Evolutionary conservation across 192 early-diverging fungal species (phyloP).

Genomic region (Mortierella antarctica): DNA sequence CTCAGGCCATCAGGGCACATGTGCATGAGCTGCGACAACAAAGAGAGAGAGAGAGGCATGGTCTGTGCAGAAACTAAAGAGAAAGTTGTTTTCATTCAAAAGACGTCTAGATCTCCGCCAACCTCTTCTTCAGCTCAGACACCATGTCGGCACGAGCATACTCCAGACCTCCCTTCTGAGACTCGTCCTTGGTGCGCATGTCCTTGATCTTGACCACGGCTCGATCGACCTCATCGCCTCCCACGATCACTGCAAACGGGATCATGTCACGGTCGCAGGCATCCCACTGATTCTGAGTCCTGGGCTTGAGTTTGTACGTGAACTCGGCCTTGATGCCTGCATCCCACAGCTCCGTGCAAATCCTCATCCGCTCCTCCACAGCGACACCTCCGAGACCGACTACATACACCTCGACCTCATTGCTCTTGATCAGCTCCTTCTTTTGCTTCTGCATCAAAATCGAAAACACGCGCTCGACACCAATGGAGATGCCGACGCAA

Average conservation of each 20-base stretch:
- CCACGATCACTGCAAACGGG: conserved; percentile 91
- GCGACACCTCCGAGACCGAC: conserved; percentile 83
- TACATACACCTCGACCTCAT: conserved; percentile 88
- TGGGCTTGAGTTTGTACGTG: conserved; percentile 92
- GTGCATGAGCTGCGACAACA: too few relatives aligned
- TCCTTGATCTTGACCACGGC: conserved; percentile 92
- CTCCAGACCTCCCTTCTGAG: conserved; percentile 65
- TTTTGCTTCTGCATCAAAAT: conserved; percentile 77
- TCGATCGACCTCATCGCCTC: conserved; percentile 79
- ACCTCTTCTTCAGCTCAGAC: conserved; percentile 66
- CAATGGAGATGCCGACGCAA: conserved; percentile 95
- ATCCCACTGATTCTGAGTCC: conserved; percentile 81
- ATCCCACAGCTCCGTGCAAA: conserved; percentile 93
- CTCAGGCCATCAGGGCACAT: too few relatives aligned
- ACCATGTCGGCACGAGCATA: conserved; percentile 71
- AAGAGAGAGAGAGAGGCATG: too few relatives aligned
- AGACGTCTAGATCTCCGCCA: conserved; percentile 32
- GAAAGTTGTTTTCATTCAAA: neutral
- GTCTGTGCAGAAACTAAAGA: neutral
- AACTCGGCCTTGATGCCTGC: conserved; percentile 90
- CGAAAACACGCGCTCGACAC: conserved; percentile 96
- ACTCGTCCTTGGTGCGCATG: conserved; percentile 72
- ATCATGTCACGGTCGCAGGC: conserved; percentile 87
- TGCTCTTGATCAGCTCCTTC: conserved; percentile 72
- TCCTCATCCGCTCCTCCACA: conserved; percentile 89